A percentile compares a stretch with the other conserved stretches of the same genome.
phyloP scores from a whole-genome alignment of 192 early-diverging fungal species.

The Neocallimastix lanati region DNA sequence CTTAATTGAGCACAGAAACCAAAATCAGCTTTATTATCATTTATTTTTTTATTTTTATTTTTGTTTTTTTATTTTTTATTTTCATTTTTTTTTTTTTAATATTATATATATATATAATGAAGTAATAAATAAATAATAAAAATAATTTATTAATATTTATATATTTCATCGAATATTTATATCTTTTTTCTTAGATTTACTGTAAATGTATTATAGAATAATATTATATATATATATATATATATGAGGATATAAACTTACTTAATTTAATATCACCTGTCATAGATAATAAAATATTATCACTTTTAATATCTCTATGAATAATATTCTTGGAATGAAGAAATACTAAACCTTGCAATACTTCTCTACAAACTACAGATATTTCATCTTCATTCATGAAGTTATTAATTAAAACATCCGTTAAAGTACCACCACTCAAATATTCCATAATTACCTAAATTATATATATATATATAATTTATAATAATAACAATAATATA shows the following conservation, averaged over 20 bases:
- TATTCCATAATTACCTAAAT: conserved; percentile 25
- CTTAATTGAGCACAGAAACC: neutral
- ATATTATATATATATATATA: too few species aligned
- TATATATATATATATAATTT: neutral
- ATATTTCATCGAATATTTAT: too few species aligned
- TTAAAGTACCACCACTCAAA: conserved; percentile 19
- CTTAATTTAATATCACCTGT: conserved; percentile 6
- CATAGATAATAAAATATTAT: conserved; percentile 16
- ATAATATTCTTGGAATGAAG: conserved; percentile 14
- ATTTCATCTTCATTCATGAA: conserved; percentile 13
- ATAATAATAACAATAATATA: too few species aligned
- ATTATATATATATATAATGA: too few species aligned
- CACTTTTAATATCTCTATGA: conserved; percentile 17
- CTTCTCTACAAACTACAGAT: conserved; percentile 10
- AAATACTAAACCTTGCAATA: conserved; percentile 17
- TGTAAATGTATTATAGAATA: too few species aligned
- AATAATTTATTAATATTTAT: too few species aligned
- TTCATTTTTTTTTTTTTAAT: too few species aligned
- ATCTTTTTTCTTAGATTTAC: too few species aligned
- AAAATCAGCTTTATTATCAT: neutral
- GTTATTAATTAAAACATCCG: conserved; percentile 9
- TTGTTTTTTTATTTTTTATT: too few species aligned
- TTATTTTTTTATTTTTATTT: too few species aligned
- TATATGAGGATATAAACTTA: too few species aligned
- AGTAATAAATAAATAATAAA: too few species aligned